These are phyloP conservation scores for Eucalyptus erythrocorys DNA, from an alignment of 345 rosid species.

Conservation along the genomic window DNA sequence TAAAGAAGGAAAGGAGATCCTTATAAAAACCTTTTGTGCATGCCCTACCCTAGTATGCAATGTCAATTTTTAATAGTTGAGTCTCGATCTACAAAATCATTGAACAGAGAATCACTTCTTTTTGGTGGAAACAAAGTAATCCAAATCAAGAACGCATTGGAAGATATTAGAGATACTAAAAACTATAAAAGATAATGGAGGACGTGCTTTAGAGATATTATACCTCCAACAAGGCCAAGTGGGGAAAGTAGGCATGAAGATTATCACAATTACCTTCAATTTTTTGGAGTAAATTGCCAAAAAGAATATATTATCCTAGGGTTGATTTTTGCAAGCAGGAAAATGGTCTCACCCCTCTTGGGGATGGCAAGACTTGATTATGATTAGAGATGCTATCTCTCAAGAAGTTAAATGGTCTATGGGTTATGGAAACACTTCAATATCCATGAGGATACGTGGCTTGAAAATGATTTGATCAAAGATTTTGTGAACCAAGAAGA, in stretches of 20 bases:
- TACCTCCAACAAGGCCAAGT: neutral
- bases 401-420: neutral
- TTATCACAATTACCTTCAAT: neutral
- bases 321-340: neutral
- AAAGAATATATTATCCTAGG: neutral
- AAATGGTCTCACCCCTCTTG: neutral
- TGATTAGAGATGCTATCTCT: neutral
- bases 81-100: neutral
- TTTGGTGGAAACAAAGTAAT: neutral
- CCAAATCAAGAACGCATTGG: neutral
- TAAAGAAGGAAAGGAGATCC: neutral
- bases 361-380: neutral
- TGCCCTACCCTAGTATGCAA: neutral
- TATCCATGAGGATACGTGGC: neutral
- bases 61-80: neutral
- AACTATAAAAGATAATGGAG: neutral
- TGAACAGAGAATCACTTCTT: neutral
- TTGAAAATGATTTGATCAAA: neutral
- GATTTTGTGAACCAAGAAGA: neutral
- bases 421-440: neutral
- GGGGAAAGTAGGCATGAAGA: neutral
- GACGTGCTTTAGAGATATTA: neutral
- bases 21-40: neutral
- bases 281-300: neutral
- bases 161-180: neutral